phyloP scores from a whole-genome alignment of 106 monocot genomes.

The Platanthera guangdongensis region DNA sequence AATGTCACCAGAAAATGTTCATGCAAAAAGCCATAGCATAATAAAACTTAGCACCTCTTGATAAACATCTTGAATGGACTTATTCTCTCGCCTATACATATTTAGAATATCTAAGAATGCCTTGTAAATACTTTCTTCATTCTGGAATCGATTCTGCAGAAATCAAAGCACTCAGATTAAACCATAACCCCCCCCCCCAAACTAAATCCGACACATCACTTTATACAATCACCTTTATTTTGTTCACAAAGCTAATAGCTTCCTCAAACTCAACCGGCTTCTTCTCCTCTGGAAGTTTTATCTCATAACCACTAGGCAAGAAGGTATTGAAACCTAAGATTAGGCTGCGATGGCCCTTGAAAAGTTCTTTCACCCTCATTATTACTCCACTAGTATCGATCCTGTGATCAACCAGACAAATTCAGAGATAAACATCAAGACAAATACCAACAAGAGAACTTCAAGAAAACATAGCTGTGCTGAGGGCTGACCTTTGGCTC shows the following conservation, averaged over 20 bases:
- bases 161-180: background rate
- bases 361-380: conserved; percentile 51
- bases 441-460: background rate
- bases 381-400: conserved; percentile 72
- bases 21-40: background rate
- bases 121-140: conserved; percentile 88
- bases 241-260: conserved; percentile 78
- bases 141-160: conserved; percentile 81
- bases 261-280: conserved; percentile 80
- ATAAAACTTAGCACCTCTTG: conserved; percentile 40
- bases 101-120: conserved; percentile 92
- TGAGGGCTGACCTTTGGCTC: conserved; percentile 54
- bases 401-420: conserved; percentile 19
- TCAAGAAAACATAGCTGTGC: background rate
- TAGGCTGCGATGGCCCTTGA: conserved; percentile 60
- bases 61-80: conserved; percentile 86
- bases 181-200: background rate
- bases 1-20: background rate
- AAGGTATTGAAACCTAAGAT: conserved; percentile 77
- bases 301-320: conserved; percentile 67
- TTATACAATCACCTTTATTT: conserved; percentile 58
- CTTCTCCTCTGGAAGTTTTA: conserved; percentile 62
- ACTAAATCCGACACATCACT: background rate
- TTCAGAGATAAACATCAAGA: conserved; percentile 1
- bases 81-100: conserved; percentile 90